Evolutionary conservation across 2,329 filamentous ascomycete genomes (phyloP).

Genomic region (Pseudogymnoascus sp.): DNA sequence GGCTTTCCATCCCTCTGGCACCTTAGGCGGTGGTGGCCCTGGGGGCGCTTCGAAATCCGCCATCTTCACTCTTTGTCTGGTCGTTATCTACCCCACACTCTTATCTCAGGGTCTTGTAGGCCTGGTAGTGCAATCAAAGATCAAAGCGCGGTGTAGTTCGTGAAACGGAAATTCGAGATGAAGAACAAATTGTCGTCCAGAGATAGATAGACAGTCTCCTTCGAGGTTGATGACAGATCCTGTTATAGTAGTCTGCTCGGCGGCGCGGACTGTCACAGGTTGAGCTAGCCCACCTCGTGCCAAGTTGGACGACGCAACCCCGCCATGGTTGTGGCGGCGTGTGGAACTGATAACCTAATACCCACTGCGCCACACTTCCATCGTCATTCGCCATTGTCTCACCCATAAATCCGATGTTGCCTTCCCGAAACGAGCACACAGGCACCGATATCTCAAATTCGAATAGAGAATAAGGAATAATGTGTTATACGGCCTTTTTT

Average conservation of each 20-base stretch:
- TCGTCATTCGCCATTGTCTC: background rate
- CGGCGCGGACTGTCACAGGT: background rate
- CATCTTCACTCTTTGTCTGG: slow-evolving; percentile 15
- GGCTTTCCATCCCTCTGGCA: slow-evolving; percentile 76
- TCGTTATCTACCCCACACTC: background rate
- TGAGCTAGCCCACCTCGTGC: background rate
- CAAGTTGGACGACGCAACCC: background rate
- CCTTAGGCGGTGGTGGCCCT: slow-evolving; percentile 45
- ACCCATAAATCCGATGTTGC: background rate
- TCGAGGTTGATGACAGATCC: background rate
- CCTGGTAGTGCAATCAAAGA: background rate
- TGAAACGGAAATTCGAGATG: background rate
- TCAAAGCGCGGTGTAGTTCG: background rate
- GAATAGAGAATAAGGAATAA: too few species aligned
- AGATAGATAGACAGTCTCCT: background rate
- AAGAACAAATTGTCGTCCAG: background rate
- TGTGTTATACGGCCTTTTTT: background rate
- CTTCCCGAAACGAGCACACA: background rate
- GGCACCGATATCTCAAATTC: background rate
- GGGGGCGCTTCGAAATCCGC: slow-evolving; percentile 18
- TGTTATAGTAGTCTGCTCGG: background rate
- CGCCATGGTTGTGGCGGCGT: background rate
- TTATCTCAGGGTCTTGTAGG: background rate
- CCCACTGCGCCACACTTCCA: background rate
- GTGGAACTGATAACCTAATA: background rate